Base-by-base conservation (phyloP, 1,284 basidiomycete species). In the Entoloma clypeatum region DNA sequence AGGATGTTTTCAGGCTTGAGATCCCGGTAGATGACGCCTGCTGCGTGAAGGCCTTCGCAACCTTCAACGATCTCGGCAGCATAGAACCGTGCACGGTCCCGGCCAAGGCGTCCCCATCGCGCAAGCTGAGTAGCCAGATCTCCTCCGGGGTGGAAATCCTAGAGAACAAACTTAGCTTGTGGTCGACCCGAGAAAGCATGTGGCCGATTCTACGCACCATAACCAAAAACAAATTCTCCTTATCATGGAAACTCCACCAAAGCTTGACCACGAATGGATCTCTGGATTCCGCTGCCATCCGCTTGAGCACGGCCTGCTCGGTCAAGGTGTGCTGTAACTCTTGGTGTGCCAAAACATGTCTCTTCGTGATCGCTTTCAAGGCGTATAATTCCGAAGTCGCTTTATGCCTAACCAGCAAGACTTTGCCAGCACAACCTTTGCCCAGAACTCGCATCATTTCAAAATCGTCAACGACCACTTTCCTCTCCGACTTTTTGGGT, bases 71-170 rank as follows among this genome's bases (percentile, higher is more conserved):
- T 95, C 64, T 98, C 95, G 11, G 90, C 89, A 17, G 92, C 91
- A 56, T 97, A 98, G 67, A 98, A 98, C 29, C 95, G 74, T 3
- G 94, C 92, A 25, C 93, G 80, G 58, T 96, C 91, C 16, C 90
- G 80, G 1, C 93, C 93, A 10, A 98, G 70, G 36, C 91, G 76
- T 9, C 94, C 93, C 87, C 92, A 94, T 30, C 92, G 79, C 38
- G 92, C 92, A 48, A 98, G 82, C 63, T 97, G 94, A 9, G 94
- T 97, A 6, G 94, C 94, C 29, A 98, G 76, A 64, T 98, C 95
- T 39, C 95, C 94, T 30, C 94, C 94, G 26, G 92, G 90, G 57
- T 96, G 92, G 67, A 96, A 96, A 63, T 96, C 92, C 85, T 85
- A 54, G 10, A 44, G 29, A 47, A 6, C n/a, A 36, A 41, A 48